A percentile compares a stretch with the other conserved stretches of the same genome.
These are phyloP conservation scores for Trypethelium eluteriae DNA, from an alignment of 495 filamentous ascomycete species.

Conservation along the genomic window DNA sequence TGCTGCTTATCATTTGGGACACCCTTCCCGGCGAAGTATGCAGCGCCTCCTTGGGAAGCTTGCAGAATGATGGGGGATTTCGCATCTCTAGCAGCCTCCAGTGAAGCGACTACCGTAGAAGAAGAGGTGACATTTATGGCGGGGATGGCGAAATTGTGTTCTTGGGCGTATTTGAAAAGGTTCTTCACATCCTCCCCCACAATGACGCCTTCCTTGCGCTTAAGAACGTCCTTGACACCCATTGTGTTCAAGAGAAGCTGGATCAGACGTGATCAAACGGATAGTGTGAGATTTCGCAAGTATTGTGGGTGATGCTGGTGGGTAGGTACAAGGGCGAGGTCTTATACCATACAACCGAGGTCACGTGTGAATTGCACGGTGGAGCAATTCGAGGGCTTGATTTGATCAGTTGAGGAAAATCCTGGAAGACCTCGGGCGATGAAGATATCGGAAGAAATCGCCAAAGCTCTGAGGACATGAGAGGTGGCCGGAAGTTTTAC, in stretches of 20 bases:
- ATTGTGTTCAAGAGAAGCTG: neutral
- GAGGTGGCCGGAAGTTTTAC: no score
- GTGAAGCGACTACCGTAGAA: constrained; percentile 75
- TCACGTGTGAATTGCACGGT: no score
- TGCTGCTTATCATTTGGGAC: constrained; percentile 77
- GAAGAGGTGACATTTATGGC: constrained; percentile 93
- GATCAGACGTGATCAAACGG: neutral
- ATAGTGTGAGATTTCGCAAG: neutral
- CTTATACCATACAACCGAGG: no score
- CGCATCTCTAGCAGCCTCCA: constrained; percentile 87
- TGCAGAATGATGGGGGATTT: constrained; percentile 87
- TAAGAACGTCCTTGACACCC: constrained; percentile 41
- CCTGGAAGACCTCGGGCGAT: no score
- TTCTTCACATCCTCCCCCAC: constrained; percentile 73
- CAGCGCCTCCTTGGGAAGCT: constrained; percentile 85
- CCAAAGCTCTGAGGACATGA: no score
- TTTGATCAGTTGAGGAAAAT: no score
- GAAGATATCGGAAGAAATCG: no score
- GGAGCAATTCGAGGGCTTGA: no score
- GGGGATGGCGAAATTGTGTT: constrained; percentile 82
- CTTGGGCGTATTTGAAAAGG: constrained; percentile 78
- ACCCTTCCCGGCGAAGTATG: constrained; percentile 92
- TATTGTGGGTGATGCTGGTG: neutral
- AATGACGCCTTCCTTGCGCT: constrained; percentile 76
- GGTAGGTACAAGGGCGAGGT: no score